Evolutionary conservation across 1,139 yeast genomes (phyloP).

Genomic region (Yarrowia galli): DNA sequence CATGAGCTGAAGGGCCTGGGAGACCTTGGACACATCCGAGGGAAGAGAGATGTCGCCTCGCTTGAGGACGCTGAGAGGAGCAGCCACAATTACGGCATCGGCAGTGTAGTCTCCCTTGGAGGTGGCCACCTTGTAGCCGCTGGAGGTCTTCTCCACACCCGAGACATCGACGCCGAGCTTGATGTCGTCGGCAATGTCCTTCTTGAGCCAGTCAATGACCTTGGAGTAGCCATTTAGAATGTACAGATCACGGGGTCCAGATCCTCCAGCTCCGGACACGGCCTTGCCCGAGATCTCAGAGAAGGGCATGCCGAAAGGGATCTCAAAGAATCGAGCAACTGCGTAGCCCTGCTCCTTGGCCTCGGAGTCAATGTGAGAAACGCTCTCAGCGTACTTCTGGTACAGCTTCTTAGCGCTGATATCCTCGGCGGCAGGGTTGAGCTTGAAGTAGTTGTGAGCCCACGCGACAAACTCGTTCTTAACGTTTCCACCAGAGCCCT

Average conservation of each 20-base stretch:
- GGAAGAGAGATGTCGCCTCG: conserved; percentile 63
- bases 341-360: conserved; percentile 34
- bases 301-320: conserved; percentile 26
- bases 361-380: conserved; percentile 29
- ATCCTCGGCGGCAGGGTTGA: conserved; percentile 12
- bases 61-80: conserved; percentile 72
- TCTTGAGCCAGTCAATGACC: conserved; percentile 34
- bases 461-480: conserved; percentile 32
- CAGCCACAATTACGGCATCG: conserved; percentile 70
- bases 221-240: conserved; percentile 32
- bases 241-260: conserved; percentile 28
- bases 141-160: conserved; percentile 47
- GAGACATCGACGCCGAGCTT: conserved; percentile 54
- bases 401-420: conserved; percentile 26
- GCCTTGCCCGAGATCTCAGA: conserved; percentile 27
- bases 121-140: conserved; percentile 42
- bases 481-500: conserved; percentile 29
- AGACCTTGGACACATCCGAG: conserved; percentile 56
- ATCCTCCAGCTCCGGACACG: conserved; percentile 24
- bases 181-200: conserved; percentile 34
- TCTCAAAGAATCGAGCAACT: conserved; percentile 30
- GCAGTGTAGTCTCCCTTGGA: conserved; percentile 45
- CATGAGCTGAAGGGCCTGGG: conserved; percentile 57
- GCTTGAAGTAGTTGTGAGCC: conserved; percentile 29
- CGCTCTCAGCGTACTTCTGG: conserved; percentile 30